Percentiles rank a stretch among this genome's conserved stretches.
Conservation (phyloP, 2,329 filamentous ascomycete genomes). For the Diaporthe humulicola region DNA sequence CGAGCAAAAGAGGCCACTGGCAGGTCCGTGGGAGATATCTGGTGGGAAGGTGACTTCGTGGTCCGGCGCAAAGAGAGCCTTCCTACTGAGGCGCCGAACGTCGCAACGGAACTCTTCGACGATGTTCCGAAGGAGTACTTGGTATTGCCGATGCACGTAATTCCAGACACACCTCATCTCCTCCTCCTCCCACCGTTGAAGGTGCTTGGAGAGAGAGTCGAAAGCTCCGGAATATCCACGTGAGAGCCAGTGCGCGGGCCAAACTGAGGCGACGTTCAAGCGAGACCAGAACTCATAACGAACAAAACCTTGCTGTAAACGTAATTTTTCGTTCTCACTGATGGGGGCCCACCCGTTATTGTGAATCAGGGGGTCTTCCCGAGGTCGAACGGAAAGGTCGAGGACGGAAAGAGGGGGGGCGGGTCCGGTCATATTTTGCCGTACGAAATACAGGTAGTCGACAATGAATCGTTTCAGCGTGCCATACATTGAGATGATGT, state of each 20-base stretch:
- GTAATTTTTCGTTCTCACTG: not conserved
- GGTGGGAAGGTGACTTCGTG: not conserved
- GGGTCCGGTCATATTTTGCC: accelerated
- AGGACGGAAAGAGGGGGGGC: not conserved
- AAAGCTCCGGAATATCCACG: accelerated
- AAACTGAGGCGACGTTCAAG: accelerated
- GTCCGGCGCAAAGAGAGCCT: not conserved
- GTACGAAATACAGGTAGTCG: not conserved
- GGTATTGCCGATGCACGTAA: not conserved
- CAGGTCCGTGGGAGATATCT: accelerated
- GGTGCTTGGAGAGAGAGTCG: accelerated
- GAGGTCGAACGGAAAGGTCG: not conserved
- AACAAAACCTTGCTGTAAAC: not conserved
- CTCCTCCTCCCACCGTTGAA: not conserved
- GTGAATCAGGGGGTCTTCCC: too few relatives aligned
- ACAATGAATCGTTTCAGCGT: not conserved
- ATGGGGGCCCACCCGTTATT: not conserved
- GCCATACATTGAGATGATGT: not conserved
- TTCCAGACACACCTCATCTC: not conserved
- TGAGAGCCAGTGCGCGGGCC: accelerated
- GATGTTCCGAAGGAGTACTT: not conserved
- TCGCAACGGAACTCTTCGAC: not conserved
- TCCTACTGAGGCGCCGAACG: not conserved
- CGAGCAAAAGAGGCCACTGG: accelerated
- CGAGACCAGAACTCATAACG: not conserved